Evolutionary conservation across 495 filamentous ascomycete genomes (phyloP).

Genomic region (Penicillium desertorum): DNA sequence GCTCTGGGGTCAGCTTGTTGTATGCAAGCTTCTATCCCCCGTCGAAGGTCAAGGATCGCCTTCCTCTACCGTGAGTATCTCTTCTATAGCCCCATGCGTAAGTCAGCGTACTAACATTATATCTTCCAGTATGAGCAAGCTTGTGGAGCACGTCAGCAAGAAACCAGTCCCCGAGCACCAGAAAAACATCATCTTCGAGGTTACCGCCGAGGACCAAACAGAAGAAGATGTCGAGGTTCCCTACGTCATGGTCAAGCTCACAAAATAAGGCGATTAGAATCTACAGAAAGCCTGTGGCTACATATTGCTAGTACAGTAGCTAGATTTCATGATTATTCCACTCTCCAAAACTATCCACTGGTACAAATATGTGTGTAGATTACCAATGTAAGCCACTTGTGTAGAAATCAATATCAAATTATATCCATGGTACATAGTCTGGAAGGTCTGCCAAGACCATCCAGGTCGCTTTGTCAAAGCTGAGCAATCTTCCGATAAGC

Average conservation of each 20-base stretch:
- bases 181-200: constrained; percentile 94
- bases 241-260: constrained; percentile 86
- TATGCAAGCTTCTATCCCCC: constrained; percentile 94
- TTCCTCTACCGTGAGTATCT: constrained; percentile 61
- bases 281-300: constrained; percentile 1
- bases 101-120: constrained; percentile 14
- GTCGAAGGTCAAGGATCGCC: constrained; percentile 80
- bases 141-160: constrained; percentile 87
- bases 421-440: no score
- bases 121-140: constrained; percentile 67
- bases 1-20: constrained; percentile 92
- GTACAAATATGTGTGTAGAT: not conserved
- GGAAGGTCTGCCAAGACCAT: not conserved
- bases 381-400: not conserved
- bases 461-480: constrained; percentile 33
- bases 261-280: constrained; percentile 32
- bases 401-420: not conserved
- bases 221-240: constrained; percentile 97
- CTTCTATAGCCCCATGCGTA: constrained; percentile 9
- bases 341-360: not conserved
- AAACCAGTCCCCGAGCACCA: constrained; percentile 88
- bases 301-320: constrained; percentile 4
- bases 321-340: constrained; percentile 7
- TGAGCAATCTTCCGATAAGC: constrained; percentile 29
- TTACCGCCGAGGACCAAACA: constrained; percentile 84